Conservation (phyloP, 2,329 filamentous ascomycete genomes). For the Claviceps sp. region DNA sequence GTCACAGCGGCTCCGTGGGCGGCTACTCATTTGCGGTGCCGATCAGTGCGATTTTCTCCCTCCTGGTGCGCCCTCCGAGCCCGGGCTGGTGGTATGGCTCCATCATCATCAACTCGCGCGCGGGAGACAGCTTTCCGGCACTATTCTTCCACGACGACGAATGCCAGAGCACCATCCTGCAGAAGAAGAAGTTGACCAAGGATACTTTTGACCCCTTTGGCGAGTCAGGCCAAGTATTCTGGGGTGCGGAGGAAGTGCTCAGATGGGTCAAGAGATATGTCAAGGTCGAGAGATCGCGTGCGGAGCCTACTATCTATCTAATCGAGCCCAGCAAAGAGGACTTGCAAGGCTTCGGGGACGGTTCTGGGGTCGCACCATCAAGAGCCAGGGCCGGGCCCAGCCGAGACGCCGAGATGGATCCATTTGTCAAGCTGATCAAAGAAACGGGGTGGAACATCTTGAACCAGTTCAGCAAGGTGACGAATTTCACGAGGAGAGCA, state of each 20-base stretch:
- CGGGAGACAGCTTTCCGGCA: conserved; percentile 86
- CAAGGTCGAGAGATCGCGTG: conserved; percentile 65
- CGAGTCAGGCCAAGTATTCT: conserved; percentile 77
- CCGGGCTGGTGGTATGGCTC: conserved; percentile 98
- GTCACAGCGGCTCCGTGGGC: conserved; percentile 56
- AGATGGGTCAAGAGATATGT: conserved; percentile 82
- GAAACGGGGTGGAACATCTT: conserved; percentile 93
- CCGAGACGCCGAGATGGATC: conserved; percentile 71
- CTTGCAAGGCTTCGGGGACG: conserved; percentile 62
- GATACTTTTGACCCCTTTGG: conserved; percentile 88
- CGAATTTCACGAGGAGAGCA: conserved; percentile 83
- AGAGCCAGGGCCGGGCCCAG: conserved; percentile 22
- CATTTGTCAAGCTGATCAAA: conserved; percentile 83
- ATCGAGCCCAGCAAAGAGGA: conserved; percentile 82
- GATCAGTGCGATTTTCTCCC: conserved; percentile 76
- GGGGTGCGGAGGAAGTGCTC: conserved; percentile 92
- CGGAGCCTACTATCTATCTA: conserved; percentile 83
- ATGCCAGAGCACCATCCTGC: conserved; percentile 87
- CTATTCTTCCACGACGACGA: conserved; percentile 97
- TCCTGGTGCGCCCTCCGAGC: conserved; percentile 81
- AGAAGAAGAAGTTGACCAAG: conserved; percentile 72
- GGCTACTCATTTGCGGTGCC: conserved; percentile 87
- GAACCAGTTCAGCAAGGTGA: conserved; percentile 94
- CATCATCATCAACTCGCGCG: conserved; percentile 78
- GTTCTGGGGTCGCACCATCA: conserved; percentile 33